Conservation (phyloP, 495 filamentous ascomycete genomes). For the Aspergillus nanangensis region DNA sequence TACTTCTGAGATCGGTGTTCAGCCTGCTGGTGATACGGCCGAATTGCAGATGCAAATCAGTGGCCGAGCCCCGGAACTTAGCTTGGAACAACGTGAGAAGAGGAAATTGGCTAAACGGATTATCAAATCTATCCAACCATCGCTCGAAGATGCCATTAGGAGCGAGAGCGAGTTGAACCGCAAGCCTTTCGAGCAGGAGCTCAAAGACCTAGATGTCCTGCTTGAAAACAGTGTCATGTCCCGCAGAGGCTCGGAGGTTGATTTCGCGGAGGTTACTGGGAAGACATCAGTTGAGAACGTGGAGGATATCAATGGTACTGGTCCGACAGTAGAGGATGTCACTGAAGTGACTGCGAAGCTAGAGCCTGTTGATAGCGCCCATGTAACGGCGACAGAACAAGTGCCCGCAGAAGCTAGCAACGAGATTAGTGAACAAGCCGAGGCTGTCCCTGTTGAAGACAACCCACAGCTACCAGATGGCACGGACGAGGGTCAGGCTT, state of each 20-base stretch:
- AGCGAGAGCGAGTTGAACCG: slow-evolving; percentile 76
- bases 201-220: slow-evolving; percentile 69
- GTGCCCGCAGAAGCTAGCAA: slow-evolving; percentile 2
- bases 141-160: slow-evolving; percentile 68
- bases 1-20: slow-evolving; percentile 57
- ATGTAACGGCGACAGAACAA: slow-evolving; percentile 3
- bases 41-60: slow-evolving; percentile 50
- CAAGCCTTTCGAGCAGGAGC: slow-evolving; percentile 62
- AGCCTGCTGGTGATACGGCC: slow-evolving; percentile 46
- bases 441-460: no score
- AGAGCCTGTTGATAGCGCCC: slow-evolving; percentile 8
- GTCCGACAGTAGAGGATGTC: slow-evolving; percentile 20
- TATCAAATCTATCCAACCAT: slow-evolving; percentile 70
- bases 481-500: no score
- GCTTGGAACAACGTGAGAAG: slow-evolving; percentile 59
- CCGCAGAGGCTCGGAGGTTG: slow-evolving; percentile 33
- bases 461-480: no score
- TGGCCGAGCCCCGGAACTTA: slow-evolving; percentile 51
- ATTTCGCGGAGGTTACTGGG: slow-evolving; percentile 25
- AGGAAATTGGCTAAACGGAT: slow-evolving; percentile 77
- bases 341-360: slow-evolving; percentile 14
- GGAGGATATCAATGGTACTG: slow-evolving; percentile 8
- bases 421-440: no score
- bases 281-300: slow-evolving; percentile 11
- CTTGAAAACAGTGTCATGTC: slow-evolving; percentile 56